Base-by-base conservation (phyloP, 2,329 filamentous ascomycete genomes). In the Cordyceps fumosorosea region DNA sequence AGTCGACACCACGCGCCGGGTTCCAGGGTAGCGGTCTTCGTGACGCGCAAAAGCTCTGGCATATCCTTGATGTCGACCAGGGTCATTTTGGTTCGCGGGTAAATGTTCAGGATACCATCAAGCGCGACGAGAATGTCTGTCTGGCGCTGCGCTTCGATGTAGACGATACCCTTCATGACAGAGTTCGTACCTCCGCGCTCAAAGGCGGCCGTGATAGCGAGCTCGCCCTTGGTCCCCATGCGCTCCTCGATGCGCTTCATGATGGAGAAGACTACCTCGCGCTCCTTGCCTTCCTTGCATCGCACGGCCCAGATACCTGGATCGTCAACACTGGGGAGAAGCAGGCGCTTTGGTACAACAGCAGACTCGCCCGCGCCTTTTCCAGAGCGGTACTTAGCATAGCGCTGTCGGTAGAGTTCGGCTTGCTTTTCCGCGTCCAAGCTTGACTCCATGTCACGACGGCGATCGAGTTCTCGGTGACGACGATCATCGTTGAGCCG, bases 41-140 rank as follows among this genome's bases (percentile, higher is more conserved):
- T 88, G 32, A 96, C 91, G 57, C 92, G 87, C 20, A 99, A 81
- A n/a, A 99, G 83, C 75, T 98, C 95, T 1, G 95, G 93, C 88
- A 97, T 96, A 75, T 99, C 95, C 74, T 96, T 96, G 70, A 98
- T 92, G 55, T 95, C 91, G 48, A 99, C 91, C 57, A 98, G 80
- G 51, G 93, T 85, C 77, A 95, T 88, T 75, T 92, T 95, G 32
- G 86, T 89, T 62, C 91, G 87, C 60, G 93, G 90, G 73, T 97
- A 99, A 44, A 96, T 89, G 71, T 96, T 92, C 64, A 91, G 84
- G 70, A 99, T 85, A 48, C 88, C 90, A 65, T 96, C 90, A 48
- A 96, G 80, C 8, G 91, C 90, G 58, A 87, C 82, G 70, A 93
- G 80, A 67, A 98, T 91, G 75, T 97, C 92, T 52, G 90, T 90